These are phyloP conservation scores for Auricularia auricula-judae DNA, from an alignment of 768 basidiomycete genomes.

Conservation along the genomic window DNA sequence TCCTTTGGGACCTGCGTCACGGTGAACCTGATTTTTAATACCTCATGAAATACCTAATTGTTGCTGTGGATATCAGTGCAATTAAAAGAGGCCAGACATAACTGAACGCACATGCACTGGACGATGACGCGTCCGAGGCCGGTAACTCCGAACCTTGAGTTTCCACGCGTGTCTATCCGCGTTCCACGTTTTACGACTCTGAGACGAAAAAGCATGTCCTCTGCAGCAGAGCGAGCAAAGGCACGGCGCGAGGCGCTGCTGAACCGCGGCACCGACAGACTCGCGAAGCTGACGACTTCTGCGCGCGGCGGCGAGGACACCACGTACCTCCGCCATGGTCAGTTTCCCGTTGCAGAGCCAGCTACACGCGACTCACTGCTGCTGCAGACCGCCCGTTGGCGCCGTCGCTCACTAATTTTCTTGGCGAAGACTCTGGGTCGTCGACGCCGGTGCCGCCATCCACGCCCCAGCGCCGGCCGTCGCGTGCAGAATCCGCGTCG, in stretches of 20 bases:
- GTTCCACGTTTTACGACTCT: background rate
- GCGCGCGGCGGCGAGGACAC: background rate
- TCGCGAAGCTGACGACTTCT: background rate
- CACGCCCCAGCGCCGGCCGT: background rate
- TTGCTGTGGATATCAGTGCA: too few species aligned
- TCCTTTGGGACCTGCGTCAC: too few species aligned
- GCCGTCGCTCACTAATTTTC: background rate
- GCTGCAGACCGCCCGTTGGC: background rate
- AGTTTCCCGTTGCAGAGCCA: background rate
- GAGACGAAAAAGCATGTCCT: background rate
- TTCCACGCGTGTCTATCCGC: background rate
- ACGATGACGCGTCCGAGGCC: too few species aligned
- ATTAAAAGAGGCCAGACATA: too few species aligned
- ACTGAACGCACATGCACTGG: too few species aligned
- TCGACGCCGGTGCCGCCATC: background rate
- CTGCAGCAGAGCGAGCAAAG: background rate
- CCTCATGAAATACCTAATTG: too few species aligned
- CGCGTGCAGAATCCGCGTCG: background rate
- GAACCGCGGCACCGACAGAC: background rate
- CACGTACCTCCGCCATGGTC: background rate
- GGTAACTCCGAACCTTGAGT: too few species aligned
- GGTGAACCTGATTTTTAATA: too few species aligned
- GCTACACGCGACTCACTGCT: background rate
- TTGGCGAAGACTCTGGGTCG: background rate
- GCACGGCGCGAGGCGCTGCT: background rate